Conservation (phyloP, 164 flowering plant genomes). For the Magnolia officinalis region DNA sequence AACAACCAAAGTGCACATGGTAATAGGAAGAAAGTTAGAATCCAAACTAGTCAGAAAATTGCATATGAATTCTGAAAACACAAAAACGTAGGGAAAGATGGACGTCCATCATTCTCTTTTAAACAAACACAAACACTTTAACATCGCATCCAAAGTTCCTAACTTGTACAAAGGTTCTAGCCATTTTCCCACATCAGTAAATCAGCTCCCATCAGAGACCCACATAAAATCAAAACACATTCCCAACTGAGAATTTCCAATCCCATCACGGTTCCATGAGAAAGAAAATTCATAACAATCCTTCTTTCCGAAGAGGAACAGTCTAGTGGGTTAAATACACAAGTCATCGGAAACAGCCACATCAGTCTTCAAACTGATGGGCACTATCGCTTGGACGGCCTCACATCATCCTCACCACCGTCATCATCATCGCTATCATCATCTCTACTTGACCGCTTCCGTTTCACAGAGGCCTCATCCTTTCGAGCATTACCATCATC, state of each 20-base stretch:
- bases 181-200: background rate
- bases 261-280: background rate
- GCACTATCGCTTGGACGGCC: conserved; percentile 74
- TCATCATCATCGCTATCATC: conserved; percentile 53
- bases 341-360: conserved; percentile 19
- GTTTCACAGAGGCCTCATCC: conserved; percentile 48
- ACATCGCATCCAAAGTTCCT: background rate
- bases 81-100: no score
- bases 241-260: background rate
- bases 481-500: conserved; percentile 38
- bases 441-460: conserved; percentile 52
- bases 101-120: no score
- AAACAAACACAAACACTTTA: no score
- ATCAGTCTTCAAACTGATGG: conserved; percentile 23
- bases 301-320: background rate
- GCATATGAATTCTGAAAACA: no score
- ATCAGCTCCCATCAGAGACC: background rate
- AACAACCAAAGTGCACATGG: no score
- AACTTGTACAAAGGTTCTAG: background rate
- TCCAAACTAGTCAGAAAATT: no score
- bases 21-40: no score
- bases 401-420: conserved; percentile 63
- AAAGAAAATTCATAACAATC: background rate
- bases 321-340: conserved; percentile 18
- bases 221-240: background rate